These are phyloP conservation scores for Coemansia sp. DNA, from an alignment of 192 early-diverging fungal genomes.

Conservation along the genomic window DNA sequence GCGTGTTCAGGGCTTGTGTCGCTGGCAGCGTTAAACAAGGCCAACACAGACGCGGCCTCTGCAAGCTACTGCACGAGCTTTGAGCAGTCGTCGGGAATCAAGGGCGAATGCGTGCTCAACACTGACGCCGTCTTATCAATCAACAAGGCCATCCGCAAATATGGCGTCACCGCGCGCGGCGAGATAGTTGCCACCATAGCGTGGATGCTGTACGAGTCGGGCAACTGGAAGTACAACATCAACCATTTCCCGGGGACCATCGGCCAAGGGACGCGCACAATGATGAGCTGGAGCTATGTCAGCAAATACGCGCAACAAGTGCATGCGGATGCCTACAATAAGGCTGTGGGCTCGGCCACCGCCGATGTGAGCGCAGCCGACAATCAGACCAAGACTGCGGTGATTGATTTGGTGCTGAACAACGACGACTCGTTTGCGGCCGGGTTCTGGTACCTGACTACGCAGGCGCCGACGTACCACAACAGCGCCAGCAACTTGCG, in stretches of 20 bases:
- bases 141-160: slow-evolving; percentile 25
- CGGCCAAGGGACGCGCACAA: slow-evolving; percentile 27
- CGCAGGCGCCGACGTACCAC: slow-evolving; percentile 6
- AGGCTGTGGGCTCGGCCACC: neutral
- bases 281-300: slow-evolving; percentile 25
- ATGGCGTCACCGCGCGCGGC: slow-evolving; percentile 12
- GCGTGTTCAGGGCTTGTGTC: neutral
- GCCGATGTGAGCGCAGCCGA: neutral
- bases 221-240: slow-evolving; percentile 29
- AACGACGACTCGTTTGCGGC: slow-evolving; percentile 29
- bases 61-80: neutral
- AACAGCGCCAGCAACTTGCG: slow-evolving; percentile 6
- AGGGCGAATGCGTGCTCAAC: slow-evolving; percentile 26
- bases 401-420: slow-evolving; percentile 20
- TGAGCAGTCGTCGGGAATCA: neutral
- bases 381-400: slow-evolving; percentile 7
- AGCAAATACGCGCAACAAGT: slow-evolving; percentile 18
- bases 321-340: slow-evolving; percentile 1
- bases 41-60: neutral
- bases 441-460: slow-evolving; percentile 33
- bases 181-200: slow-evolving; percentile 33
- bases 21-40: neutral
- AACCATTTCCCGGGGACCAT: slow-evolving; percentile 15
- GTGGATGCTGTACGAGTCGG: slow-evolving; percentile 25
- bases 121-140: slow-evolving; percentile 11